phyloP scores from a whole-genome alignment of 805 yeast species.

The Yarrowia sp. region DNA sequence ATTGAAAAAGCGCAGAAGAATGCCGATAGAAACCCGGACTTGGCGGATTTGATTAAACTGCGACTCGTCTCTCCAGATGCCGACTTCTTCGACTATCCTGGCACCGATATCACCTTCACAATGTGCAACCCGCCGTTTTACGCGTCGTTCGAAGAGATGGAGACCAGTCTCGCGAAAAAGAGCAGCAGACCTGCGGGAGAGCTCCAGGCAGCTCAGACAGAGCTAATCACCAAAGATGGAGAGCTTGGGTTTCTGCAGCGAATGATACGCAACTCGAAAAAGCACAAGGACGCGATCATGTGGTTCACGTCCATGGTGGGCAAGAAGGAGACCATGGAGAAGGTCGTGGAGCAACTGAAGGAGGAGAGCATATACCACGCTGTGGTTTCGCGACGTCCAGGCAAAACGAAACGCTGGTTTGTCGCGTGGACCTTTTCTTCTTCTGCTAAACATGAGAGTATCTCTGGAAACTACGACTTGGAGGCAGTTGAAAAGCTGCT shows the following conservation, averaged over 20 bases:
- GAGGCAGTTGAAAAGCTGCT: not conserved
- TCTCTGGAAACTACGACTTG: not conserved
- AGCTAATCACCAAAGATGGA: not conserved
- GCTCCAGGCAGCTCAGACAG: conserved; percentile 1
- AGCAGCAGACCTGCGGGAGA: not conserved
- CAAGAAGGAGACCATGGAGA: conserved; percentile 10
- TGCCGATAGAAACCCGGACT: not conserved
- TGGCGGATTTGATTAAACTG: not conserved
- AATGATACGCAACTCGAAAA: not conserved
- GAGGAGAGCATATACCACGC: not conserved
- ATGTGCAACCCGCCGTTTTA: conserved; percentile 26
- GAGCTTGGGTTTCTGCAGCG: not conserved
- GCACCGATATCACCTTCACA: not conserved
- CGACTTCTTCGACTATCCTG: not conserved
- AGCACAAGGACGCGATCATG: not conserved
- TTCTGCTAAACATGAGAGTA: not conserved
- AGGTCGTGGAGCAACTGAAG: not conserved
- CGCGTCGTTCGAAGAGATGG: not conserved
- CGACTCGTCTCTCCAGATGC: not conserved
- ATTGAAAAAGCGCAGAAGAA: not conserved
- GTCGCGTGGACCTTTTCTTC: conserved; percentile 3
- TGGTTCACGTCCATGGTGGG: conserved; percentile 23
- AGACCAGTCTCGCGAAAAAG: not conserved
- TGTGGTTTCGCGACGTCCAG: not conserved
- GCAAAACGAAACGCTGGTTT: conserved; percentile 14